These are phyloP conservation scores for Speleostelium caveatum DNA, from an alignment of 78 protist species.

Conservation along the genomic window DNA sequence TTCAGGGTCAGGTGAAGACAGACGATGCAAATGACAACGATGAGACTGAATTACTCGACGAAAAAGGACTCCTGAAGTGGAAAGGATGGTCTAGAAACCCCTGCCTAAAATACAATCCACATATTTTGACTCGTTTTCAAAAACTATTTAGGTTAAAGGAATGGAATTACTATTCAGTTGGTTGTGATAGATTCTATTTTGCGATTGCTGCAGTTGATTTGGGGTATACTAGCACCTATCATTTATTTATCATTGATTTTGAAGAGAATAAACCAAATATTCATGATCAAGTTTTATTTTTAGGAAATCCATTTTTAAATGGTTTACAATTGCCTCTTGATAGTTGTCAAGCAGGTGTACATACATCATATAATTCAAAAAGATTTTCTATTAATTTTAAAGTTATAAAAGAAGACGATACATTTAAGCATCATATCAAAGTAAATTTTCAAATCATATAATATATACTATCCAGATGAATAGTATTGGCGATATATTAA, in stretches of 20 bases:
- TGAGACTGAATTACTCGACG: conserved; percentile 28
- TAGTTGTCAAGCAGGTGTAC: conserved; percentile 19
- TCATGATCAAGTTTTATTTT: conserved; percentile 27
- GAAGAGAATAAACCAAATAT: neutral
- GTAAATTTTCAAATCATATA: neutral
- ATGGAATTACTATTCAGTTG: conserved; percentile 66
- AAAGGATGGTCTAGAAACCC: conserved; percentile 70
- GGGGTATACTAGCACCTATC: conserved; percentile 39
- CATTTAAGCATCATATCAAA: neutral
- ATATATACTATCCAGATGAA: neutral
- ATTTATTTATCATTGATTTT: conserved; percentile 51
- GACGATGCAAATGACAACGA: too few relatives aligned
- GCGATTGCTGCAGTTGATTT: conserved; percentile 53
- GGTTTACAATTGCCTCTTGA: conserved; percentile 29
- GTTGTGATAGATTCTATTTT: conserved; percentile 38
- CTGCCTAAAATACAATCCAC: conserved; percentile 41
- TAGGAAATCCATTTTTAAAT: conserved; percentile 17
- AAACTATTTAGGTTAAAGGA: conserved; percentile 47
- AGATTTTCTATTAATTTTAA: conserved; percentile 16
- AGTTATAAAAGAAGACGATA: neutral
- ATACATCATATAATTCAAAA: conserved; percentile 6
- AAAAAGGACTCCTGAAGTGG: conserved; percentile 19
- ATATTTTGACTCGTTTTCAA: conserved; percentile 16
- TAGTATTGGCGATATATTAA: too few relatives aligned
- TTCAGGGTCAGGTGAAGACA: too few relatives aligned